These are phyloP conservation scores for Mycena albidolilacea DNA, from an alignment of 768 basidiomycete genomes.

Conservation along the genomic window DNA sequence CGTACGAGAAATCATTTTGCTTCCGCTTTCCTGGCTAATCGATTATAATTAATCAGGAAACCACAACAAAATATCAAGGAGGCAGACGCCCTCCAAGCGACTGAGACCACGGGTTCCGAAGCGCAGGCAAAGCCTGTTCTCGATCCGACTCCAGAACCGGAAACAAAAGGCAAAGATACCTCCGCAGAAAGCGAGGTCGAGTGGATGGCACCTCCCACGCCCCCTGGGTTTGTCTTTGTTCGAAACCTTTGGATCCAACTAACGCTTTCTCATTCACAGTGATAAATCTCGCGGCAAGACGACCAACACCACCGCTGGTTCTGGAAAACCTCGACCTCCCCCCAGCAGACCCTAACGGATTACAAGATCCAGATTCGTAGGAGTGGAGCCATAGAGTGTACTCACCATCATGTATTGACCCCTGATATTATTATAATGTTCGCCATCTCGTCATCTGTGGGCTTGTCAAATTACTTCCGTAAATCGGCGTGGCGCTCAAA, in stretches of 20 bases:
- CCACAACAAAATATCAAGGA: conserved; percentile 18
- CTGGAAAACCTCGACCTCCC: background rate
- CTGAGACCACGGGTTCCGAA: background rate
- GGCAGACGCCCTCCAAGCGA: background rate
- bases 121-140: conserved; percentile 2
- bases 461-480: too few relatives aligned
- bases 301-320: conserved; percentile 13
- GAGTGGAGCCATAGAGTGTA: background rate
- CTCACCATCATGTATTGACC: conserved; percentile 10
- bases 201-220: conserved; percentile 20
- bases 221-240: conserved; percentile 15
- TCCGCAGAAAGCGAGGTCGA: conserved; percentile 12
- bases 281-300: conserved; percentile 30
- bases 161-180: background rate
- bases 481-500: too few relatives aligned
- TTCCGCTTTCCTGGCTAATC: background rate
- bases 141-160: background rate
- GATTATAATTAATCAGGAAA: conserved; percentile 15
- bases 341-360: background rate
- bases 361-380: background rate
- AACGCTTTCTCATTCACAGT: conserved; percentile 14
- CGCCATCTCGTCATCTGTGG: too few relatives aligned
- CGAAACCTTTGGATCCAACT: background rate
- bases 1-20: conserved; percentile 16
- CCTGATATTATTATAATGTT: background rate